phyloP scores from a whole-genome alignment of 495 filamentous ascomycete genomes.

The Terfezia claveryi region DNA sequence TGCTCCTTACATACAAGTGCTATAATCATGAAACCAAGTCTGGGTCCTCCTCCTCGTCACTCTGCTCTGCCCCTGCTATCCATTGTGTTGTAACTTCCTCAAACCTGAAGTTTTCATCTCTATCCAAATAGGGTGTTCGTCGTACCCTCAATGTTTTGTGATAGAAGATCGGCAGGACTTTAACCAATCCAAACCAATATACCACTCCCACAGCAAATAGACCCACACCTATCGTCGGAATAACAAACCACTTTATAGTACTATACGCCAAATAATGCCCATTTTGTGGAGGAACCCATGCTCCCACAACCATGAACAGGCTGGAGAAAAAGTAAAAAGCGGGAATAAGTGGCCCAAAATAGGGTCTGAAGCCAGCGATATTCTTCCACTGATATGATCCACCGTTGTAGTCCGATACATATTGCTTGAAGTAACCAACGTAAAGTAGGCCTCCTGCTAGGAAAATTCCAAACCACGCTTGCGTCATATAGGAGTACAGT shows the following conservation, averaged over 20 bases:
- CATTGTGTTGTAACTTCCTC: not conserved
- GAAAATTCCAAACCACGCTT: constrained; percentile 13
- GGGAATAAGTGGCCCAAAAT: constrained; percentile 7
- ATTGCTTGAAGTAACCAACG: constrained; percentile 1
- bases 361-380: constrained; percentile 5
- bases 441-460: constrained; percentile 9
- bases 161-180: not conserved
- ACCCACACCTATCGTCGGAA: constrained; percentile 3
- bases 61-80: not conserved
- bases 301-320: constrained; percentile 4
- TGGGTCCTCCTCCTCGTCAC: not conserved
- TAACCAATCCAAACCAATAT: constrained; percentile 11
- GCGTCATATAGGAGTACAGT: constrained; percentile 12
- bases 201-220: constrained; percentile 5
- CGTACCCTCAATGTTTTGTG: not conserved
- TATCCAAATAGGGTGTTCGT: not conserved
- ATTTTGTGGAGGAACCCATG: constrained; percentile 7
- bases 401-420: not conserved
- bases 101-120: not conserved
- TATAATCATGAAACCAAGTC: not conserved
- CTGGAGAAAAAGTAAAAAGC: constrained; percentile 9
- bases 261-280: not conserved
- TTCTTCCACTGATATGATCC: constrained; percentile 1
- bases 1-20: too few species aligned
- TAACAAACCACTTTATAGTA: not conserved